Percentiles rank a stretch among this genome's conserved stretches.
phyloP scores from a whole-genome alignment of 202 grass and related monocot species.

The Elaeis oleifera region DNA sequence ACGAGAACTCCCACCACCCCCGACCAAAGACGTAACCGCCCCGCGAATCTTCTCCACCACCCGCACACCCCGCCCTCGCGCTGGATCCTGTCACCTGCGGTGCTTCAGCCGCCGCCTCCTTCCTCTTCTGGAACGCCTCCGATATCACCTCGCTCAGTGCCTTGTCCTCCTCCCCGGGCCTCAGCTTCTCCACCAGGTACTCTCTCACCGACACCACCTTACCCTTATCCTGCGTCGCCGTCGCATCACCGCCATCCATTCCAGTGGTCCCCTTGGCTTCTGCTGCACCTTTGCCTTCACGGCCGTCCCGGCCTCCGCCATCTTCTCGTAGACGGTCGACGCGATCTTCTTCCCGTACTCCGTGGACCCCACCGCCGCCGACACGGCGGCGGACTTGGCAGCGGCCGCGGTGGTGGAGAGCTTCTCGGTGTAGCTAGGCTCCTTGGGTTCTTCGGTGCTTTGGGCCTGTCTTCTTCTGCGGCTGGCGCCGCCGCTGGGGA shows the following conservation, averaged over 20 bases:
- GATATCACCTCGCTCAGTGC: conserved; percentile 55
- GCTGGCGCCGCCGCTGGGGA: neutral
- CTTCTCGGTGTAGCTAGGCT: conserved; percentile 39
- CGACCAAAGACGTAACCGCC: conserved; percentile 42
- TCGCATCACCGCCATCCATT: neutral
- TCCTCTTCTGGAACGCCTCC: conserved; percentile 40
- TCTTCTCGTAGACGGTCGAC: conserved; percentile 6
- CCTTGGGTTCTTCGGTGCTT: neutral
- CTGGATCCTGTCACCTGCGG: conserved; percentile 13
- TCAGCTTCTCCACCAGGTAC: conserved; percentile 59
- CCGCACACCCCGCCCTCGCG: neutral
- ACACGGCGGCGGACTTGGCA: conserved; percentile 31
- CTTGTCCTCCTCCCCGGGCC: conserved; percentile 56
- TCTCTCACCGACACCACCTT: conserved; percentile 35
- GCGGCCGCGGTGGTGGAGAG: conserved; percentile 1
- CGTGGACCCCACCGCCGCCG: conserved; percentile 38
- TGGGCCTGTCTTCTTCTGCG: conserved; percentile 11
- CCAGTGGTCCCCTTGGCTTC: neutral
- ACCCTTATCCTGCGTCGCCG: conserved; percentile 36
- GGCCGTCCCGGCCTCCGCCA: neutral
- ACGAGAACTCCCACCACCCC: conserved; percentile 32
- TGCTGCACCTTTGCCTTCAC: neutral
- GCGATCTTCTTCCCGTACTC: conserved; percentile 63
- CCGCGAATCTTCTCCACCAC: conserved; percentile 38
- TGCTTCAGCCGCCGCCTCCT: conserved; percentile 28